Evolutionary conservation across 2,329 filamentous ascomycete genomes (phyloP), one percentile per base, ranked within the genome.

Genomic region (Aspergillus sp.): DNA sequence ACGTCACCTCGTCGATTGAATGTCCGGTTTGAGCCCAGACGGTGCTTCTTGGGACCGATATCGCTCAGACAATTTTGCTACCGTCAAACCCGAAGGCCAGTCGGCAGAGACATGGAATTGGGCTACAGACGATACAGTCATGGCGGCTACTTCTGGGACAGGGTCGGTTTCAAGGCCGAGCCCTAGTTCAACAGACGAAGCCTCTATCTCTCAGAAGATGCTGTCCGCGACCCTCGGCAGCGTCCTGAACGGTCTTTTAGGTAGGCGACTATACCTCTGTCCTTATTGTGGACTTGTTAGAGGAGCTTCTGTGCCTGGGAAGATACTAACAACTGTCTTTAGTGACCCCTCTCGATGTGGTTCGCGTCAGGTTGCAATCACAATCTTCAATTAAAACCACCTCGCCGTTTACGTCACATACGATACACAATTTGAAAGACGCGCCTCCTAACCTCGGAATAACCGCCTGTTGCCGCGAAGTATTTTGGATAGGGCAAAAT

Each of bases 321-420:
- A 61, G 17, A 54, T 56, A 45, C 66, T 64, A 56, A 69, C 62
- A 46, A 48, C 28, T 13, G 4, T 19, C 9, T 53, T 30, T 68
- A 96, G 94, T 96, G 34, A 99, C 95, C 5, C 95, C 95, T 51
- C 89, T 99, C 56, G 95, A 99, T 74, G 95, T 99, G 65, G 95
- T 99, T 64, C 92, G 95, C 64, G 92, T 99, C 51, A 92, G 95
- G 64, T 84, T 97, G 57, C 95, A 99, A 78, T 94, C 95, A 1
- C 94, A 98, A 80, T 82, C 83, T 48, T 72, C 83, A 64, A 73
- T 77, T 72, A 81, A 72, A 80, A 85, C 73, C 81, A 83, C 77
- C 76, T 89, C 75, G 76, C 85, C 70, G 68, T 87, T 72, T 78
- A 85, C 69, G 79, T 84, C 73, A 75, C 89, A 76, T 66, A 78